Conservation (phyloP, 495 filamentous ascomycete genomes). For the Penicillium crystallinum region DNA sequence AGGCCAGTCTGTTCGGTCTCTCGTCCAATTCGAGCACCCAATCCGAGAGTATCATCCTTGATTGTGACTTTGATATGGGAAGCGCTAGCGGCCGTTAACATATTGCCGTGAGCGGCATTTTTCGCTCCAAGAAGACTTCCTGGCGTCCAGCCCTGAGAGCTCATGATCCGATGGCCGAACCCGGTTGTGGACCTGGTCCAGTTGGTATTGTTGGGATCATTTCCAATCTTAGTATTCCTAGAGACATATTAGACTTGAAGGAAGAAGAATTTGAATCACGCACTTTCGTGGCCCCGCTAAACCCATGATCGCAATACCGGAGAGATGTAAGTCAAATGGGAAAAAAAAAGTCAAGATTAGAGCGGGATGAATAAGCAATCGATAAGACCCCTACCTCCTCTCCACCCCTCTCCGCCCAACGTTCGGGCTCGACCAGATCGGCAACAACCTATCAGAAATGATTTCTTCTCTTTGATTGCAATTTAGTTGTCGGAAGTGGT, state of each 20-base stretch:
- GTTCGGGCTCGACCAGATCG: too few relatives aligned
- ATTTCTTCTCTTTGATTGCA: too few relatives aligned
- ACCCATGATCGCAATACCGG: slow-evolving; percentile 52
- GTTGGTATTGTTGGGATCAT: slow-evolving; percentile 89
- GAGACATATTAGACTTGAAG: background rate
- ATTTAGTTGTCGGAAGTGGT: too few relatives aligned
- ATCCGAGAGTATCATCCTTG: slow-evolving; percentile 84
- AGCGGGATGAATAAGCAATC: slow-evolving; percentile 11
- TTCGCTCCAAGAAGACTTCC: slow-evolving; percentile 73
- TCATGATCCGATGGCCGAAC: slow-evolving; percentile 83
- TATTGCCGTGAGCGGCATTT: slow-evolving; percentile 63
- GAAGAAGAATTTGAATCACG: background rate
- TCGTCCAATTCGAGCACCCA: slow-evolving; percentile 69
- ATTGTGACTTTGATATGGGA: slow-evolving; percentile 73
- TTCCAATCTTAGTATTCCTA: slow-evolving; percentile 75
- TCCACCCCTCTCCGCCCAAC: too few relatives aligned
- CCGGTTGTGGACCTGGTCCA: slow-evolving; percentile 77
- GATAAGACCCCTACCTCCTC: too few relatives aligned
- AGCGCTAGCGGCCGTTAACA: slow-evolving; percentile 69
- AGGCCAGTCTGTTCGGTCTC: slow-evolving; percentile 73
- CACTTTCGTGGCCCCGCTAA: slow-evolving; percentile 71
- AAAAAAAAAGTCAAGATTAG: slow-evolving; percentile 1
- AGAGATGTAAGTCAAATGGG: background rate
- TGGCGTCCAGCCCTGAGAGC: slow-evolving; percentile 83
- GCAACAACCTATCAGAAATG: too few relatives aligned